Base-by-base conservation (phyloP, 1,139 yeast genomes). In the Blastobotrys elegans region DNA sequence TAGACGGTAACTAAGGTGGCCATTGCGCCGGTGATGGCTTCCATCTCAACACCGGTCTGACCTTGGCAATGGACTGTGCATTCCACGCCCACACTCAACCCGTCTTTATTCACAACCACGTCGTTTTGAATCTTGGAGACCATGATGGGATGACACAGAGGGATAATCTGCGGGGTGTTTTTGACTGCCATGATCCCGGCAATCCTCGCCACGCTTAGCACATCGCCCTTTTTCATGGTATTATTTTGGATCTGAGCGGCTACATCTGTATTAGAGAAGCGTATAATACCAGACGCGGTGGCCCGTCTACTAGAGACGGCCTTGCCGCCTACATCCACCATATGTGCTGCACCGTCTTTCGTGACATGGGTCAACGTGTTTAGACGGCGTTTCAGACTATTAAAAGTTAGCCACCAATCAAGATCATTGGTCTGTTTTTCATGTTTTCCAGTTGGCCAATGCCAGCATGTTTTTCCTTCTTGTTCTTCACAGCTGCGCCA, bases 31-130 rank as follows among this genome's bases (percentile, higher is more conserved):
- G 68, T 63, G 22, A 75, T 50, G 0, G 80, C 79, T 54, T 75
- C 80, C 79, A 75, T 75, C 53, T 75, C 80, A 11, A 75, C 79
- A 0, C 80, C 80, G 0, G 80, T 75, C 47, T 70, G 67, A 10
- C 78, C 79, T 6, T 63, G 63, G 51, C 78, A 73, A 32, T 68
- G 66, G 1, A 73, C 79, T 0, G 63, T 61, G 46, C 74, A 64
- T 22, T 52, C 50, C 11, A 62, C 65, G 41, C 56, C 52, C 4
- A 73, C 62, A 2, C 52, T 44, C 20, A 50, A 52, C 0, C 39
- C 41, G n/a, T 40, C 44, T 5, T 50, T 56, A 1, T 53, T 47
- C 1, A 66, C 46, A 4, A 44, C 46, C 11, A 71, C 53, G 7
- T 61, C 57, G 42, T 70, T 64, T 13, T 60, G 56, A 22, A 74